These are phyloP conservation scores for Ogataea minuta DNA, from an alignment of 805 yeast species.

Conservation along the genomic window DNA sequence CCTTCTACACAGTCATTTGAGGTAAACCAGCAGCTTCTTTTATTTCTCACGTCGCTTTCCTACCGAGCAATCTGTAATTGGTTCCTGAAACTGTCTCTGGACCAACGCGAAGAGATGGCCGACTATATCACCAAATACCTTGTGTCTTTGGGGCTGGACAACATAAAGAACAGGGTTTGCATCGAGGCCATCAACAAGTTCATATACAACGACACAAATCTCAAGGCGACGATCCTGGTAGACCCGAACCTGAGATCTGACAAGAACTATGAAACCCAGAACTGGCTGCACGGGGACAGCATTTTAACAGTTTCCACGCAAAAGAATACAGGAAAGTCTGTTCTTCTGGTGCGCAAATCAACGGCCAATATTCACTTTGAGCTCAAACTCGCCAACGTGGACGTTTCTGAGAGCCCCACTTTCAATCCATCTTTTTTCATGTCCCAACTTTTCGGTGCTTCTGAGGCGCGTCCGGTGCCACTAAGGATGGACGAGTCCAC, in stretches of 20 bases:
- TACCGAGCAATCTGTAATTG: conserved; percentile 67
- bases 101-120: conserved; percentile 57
- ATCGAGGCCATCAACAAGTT: conserved; percentile 68
- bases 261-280: conserved; percentile 27
- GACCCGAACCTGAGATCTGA: conserved; percentile 17
- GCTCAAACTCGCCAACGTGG: conserved; percentile 15
- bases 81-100: conserved; percentile 62
- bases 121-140: conserved; percentile 63
- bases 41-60: conserved; percentile 61
- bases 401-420: conserved; percentile 16
- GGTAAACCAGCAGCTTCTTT: conserved; percentile 51
- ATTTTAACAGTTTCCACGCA: conserved; percentile 58
- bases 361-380: conserved; percentile 57
- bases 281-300: conserved; percentile 63
- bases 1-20: conserved; percentile 50
- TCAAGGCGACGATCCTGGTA: conserved; percentile 38
- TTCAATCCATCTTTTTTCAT: conserved; percentile 25
- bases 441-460: conserved; percentile 18
- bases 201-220: conserved; percentile 60
- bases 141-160: conserved; percentile 31
- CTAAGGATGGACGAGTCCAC: conserved; percentile 34
- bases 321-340: conserved; percentile 48
- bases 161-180: conserved; percentile 54
- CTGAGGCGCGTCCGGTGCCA: conserved; percentile 19
- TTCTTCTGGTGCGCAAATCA: conserved; percentile 57